Evolutionary conservation across 331 rosid genomes (phyloP).

Genomic region (Malus hybrid): DNA sequence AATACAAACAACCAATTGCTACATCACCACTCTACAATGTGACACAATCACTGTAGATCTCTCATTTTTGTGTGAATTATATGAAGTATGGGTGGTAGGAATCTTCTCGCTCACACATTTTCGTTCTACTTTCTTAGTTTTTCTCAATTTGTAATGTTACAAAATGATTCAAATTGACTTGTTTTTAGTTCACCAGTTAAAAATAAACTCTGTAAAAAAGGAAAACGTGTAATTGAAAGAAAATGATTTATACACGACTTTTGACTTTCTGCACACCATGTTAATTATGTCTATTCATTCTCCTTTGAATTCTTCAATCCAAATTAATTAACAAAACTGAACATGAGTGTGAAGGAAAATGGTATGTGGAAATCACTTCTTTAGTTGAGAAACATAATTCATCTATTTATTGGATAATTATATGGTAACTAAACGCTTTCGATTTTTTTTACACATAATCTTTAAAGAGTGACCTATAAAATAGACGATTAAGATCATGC

Average conservation of each 20-base stretch:
- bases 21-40: background rate
- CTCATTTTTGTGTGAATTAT: background rate
- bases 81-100: background rate
- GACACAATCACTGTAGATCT: background rate
- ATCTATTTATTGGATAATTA: no score
- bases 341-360: background rate
- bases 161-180: background rate
- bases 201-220: no score
- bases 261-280: no score
- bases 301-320: background rate
- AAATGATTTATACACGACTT: no score
- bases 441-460: background rate
- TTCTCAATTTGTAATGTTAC: background rate
- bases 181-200: background rate
- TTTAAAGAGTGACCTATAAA: no score
- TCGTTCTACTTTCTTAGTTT: background rate
- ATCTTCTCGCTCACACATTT: background rate
- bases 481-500: background rate
- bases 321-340: no score
- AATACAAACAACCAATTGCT: slow-evolving; percentile 2
- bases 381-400: no score
- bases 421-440: background rate
- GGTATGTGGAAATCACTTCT: background rate
- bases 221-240: no score
- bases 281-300: background rate